Conservation (phyloP, 371 early-diverging fungal genomes). For the Gilbertella persicaria region DNA sequence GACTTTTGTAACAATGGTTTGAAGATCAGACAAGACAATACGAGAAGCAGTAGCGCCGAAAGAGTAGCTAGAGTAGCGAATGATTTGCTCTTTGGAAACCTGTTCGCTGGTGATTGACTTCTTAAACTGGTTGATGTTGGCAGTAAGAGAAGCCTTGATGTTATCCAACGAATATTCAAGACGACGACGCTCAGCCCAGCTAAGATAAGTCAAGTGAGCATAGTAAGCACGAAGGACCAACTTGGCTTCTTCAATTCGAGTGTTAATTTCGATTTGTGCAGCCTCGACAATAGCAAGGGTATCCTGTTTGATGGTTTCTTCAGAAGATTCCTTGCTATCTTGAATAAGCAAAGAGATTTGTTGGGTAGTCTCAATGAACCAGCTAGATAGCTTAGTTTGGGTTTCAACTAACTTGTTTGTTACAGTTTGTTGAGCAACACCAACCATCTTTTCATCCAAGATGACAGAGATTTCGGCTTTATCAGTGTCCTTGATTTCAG, state of each 20-base stretch:
- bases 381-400: conserved; percentile 26
- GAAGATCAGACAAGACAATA: conserved; percentile 16
- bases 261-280: conserved; percentile 26
- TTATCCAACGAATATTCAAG: conserved; percentile 28
- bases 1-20: conserved; percentile 21
- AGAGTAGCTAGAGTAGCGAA: conserved; percentile 64
- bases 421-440: conserved; percentile 27
- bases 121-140: conserved; percentile 41
- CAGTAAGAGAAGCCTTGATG: conserved; percentile 23
- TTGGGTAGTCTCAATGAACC: conserved; percentile 32
- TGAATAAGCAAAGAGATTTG: conserved; percentile 26
- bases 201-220: conserved; percentile 30
- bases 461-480: conserved; percentile 19
- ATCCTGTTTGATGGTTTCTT: conserved; percentile 17
- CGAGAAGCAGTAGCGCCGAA: conserved; percentile 25
- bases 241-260: conserved; percentile 32
- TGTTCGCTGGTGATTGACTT: conserved; percentile 65
- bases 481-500: conserved; percentile 13
- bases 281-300: conserved; percentile 27
- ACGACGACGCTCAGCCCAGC: conserved; percentile 32
- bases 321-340: conserved; percentile 6
- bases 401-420: conserved; percentile 25
- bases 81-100: conserved; percentile 73
- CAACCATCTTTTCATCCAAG: conserved; percentile 27
- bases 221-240: conserved; percentile 28